Evolutionary conservation across 2,329 filamentous ascomycete species (phyloP).

Genomic region (Periconia sp.): DNA sequence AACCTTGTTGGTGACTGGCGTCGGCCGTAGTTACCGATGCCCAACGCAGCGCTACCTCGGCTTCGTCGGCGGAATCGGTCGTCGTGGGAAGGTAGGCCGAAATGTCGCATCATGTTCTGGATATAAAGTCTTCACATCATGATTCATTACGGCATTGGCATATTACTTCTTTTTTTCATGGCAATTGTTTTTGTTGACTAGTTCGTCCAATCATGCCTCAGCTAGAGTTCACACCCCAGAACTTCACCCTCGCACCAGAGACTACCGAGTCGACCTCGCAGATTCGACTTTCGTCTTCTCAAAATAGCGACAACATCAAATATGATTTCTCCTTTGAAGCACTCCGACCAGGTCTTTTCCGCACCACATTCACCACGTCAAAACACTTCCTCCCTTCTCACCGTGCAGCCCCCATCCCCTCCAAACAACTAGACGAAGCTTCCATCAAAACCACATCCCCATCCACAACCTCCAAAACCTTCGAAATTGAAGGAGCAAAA

Average conservation of each 20-base stretch:
- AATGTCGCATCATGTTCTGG: not conserved
- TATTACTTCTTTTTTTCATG: not conserved
- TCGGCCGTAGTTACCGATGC: constrained; percentile 26
- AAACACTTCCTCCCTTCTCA: constrained; percentile 66
- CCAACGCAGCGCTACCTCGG: constrained; percentile 2
- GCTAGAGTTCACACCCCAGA: constrained; percentile 47
- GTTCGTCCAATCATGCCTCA: constrained; percentile 48
- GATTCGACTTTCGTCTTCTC: not conserved
- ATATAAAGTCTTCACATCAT: not conserved
- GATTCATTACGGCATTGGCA: not conserved
- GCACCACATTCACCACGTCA: constrained; percentile 66
- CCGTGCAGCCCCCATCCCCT: constrained; percentile 58
- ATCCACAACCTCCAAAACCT: constrained; percentile 41
- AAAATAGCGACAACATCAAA: not conserved
- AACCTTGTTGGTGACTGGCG: constrained; percentile 1
- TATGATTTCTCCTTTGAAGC: constrained; percentile 65
- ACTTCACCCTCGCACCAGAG: constrained; percentile 34
- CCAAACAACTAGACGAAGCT: constrained; percentile 36
- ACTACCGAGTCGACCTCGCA: constrained; percentile 15
- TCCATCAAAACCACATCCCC: constrained; percentile 36
- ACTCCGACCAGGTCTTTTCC: constrained; percentile 64
- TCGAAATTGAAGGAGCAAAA: constrained; percentile 53
- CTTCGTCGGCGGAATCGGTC: not conserved
- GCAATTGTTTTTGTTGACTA: not conserved
- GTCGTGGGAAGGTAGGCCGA: not conserved